These are phyloP conservation scores for Helicocarpus griseus DNA, from an alignment of 2,329 filamentous ascomycete genomes.

Conservation along the genomic window DNA sequence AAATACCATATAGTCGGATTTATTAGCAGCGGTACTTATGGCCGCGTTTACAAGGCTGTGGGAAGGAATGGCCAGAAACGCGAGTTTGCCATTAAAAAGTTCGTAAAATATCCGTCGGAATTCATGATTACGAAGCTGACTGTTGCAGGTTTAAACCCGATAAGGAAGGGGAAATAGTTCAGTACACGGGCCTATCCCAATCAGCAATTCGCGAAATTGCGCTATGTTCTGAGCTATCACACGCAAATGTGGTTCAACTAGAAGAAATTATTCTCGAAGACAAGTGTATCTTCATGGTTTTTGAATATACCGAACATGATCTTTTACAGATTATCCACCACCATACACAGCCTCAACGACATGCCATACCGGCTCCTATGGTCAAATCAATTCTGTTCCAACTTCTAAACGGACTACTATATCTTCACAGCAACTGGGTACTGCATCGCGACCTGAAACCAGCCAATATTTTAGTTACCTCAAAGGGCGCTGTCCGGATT, in stretches of 20 bases:
- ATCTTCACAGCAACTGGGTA: constrained; percentile 94
- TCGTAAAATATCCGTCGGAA: constrained; percentile 15
- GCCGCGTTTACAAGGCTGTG: constrained; percentile 90
- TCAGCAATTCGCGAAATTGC: constrained; percentile 97
- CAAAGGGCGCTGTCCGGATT: constrained; percentile 80
- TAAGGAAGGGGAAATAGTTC: constrained; percentile 88
- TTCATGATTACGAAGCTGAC: not conserved
- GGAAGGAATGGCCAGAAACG: constrained; percentile 62
- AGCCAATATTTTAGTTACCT: constrained; percentile 98
- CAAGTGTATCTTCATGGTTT: constrained; percentile 99
- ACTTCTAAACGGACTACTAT: constrained; percentile 86
- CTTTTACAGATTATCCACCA: constrained; percentile 96
- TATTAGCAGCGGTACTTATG: constrained; percentile 96
- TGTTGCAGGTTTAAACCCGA: constrained; percentile 71
- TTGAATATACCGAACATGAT: constrained; percentile 97
- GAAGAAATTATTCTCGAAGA: constrained; percentile 96
- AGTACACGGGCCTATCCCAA: constrained; percentile 96
- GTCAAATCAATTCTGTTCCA: constrained; percentile 95
- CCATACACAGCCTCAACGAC: constrained; percentile 79
- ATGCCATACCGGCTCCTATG: constrained; percentile 77
- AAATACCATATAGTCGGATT: constrained; percentile 96
- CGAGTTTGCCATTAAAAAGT: constrained; percentile 98
- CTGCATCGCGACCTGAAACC: constrained; percentile 94
- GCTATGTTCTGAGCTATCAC: constrained; percentile 80
- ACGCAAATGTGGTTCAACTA: constrained; percentile 81